Base-by-base conservation (phyloP, 1,139 yeast species). In the Sugiyamaella pinicola region DNA sequence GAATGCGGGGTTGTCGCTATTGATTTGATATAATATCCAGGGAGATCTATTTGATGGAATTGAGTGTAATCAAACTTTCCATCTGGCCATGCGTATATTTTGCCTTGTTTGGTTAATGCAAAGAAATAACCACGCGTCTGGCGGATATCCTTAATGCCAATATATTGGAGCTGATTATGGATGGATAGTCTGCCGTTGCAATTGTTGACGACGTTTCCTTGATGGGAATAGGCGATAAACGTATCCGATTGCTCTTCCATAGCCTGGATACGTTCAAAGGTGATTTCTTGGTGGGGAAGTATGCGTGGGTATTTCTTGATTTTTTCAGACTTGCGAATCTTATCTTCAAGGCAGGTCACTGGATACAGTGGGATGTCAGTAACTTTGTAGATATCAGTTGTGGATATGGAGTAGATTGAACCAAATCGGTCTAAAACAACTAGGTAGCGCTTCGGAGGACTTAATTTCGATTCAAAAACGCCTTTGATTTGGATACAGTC, bases 211-310 rank as follows among this genome's bases (percentile, higher is more conserved):
- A 46, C 49, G 24, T 46, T 37, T 4, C 49, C 49, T 37, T 35
- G 49, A 2, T 37, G 35, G 6, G 43, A 17, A 18, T 46, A 46
- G 4, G 49, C 49, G 18, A 46, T 39, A 19, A 46, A 46, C 6
- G 42, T 28, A 24, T 46, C 42, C 3, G 43, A 29, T n/a, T 37
- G 29, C 18, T 40, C 49, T n/a, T 46, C 44, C 42, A 37, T 35
- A 8, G 43, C 42, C 18, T 46, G 49, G 37, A 46, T 46, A 12
- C 49, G 42, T 28, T 46, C 49, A 28, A 35, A 46, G 17, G 49
- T 37, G 18, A 46, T 26, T 28, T 31, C 24, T 37, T 46, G 28
- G 18, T 31, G 33, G n/a, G 47, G 47, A 3, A 21, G 39, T 10
- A 43, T 43, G 38, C 39, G 38, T 15, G 47, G 47, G 24, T 43